These are phyloP conservation scores for Heterobasidion occidentale DNA, from an alignment of 1,284 basidiomycete species.

Conservation along the genomic window DNA sequence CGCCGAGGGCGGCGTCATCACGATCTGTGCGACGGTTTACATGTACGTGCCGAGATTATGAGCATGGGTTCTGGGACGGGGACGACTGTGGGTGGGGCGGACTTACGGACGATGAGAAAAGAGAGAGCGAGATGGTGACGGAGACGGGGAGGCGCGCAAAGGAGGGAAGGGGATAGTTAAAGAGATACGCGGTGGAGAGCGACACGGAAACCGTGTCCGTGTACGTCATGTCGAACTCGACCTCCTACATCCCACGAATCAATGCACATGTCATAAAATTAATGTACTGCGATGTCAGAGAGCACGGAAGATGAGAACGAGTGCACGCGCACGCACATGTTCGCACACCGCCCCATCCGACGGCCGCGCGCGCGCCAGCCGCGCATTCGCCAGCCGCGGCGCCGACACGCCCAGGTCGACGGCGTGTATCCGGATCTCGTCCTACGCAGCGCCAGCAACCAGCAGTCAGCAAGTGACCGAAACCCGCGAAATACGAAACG, in stretches of 20 bases:
- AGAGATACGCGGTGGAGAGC: constrained; percentile 73
- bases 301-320: background rate
- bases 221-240: constrained; percentile 62
- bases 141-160: constrained; percentile 78
- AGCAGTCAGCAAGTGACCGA: background rate
- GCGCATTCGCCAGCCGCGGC: constrained; percentile 55
- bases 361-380: constrained; percentile 23
- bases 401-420: constrained; percentile 67
- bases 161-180: constrained; percentile 73
- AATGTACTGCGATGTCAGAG: background rate
- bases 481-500: constrained; percentile 1
- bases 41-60: background rate
- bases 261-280: background rate
- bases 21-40: constrained; percentile 16
- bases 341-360: constrained; percentile 10
- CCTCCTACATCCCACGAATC: constrained; percentile 28
- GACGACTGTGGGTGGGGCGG: background rate
- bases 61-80: too few relatives aligned
- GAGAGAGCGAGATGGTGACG: constrained; percentile 68
- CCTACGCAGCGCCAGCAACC: constrained; percentile 33
- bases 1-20: constrained; percentile 22
- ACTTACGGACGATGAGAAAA: constrained; percentile 63
- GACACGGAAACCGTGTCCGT: constrained; percentile 67
- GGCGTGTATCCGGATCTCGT: constrained; percentile 68
- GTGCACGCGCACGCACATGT: constrained; percentile 13